A percentile compares a stretch with the other conserved stretches of the same genome.
These are phyloP conservation scores for Russula brevipes DNA, from an alignment of 768 basidiomycete genomes.

Conservation along the genomic window DNA sequence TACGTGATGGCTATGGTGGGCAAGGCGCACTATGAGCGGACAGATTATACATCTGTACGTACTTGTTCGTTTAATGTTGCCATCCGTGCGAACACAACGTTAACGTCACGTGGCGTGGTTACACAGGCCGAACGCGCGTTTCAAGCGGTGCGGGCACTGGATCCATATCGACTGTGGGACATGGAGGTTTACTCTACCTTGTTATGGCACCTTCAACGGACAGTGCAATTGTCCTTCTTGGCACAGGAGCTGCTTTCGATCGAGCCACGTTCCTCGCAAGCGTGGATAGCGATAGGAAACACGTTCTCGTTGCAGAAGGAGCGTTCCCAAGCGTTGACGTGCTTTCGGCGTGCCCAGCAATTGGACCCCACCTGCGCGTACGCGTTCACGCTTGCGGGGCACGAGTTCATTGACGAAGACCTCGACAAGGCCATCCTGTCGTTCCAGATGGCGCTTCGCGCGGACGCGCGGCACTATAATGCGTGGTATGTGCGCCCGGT, in stretches of 20 bases:
- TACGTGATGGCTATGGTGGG: conserved; percentile 81
- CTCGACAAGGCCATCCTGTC: conserved; percentile 85
- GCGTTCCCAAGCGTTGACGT: conserved; percentile 85
- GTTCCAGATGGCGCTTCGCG: conserved; percentile 87
- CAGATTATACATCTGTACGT: conserved; percentile 84
- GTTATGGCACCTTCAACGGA: conserved; percentile 88
- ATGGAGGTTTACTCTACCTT: conserved; percentile 97
- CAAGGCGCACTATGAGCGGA: conserved; percentile 82
- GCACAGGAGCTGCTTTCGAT: conserved; percentile 89
- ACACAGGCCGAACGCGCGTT: conserved; percentile 85
- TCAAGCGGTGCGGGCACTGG: conserved; percentile 68
- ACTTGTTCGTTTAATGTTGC: background rate
- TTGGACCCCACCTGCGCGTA: conserved; percentile 89
- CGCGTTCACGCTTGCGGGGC: conserved; percentile 93
- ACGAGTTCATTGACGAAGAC: conserved; percentile 96
- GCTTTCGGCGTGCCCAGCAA: conserved; percentile 88
- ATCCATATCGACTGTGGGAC: conserved; percentile 86
- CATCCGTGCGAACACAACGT: background rate
- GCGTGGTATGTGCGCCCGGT: conserved; percentile 69
- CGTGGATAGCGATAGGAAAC: conserved; percentile 98
- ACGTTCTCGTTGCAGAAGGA: conserved; percentile 94
- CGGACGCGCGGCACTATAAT: conserved; percentile 92
- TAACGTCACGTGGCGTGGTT: conserved; percentile 23
- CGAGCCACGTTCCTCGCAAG: conserved; percentile 73
- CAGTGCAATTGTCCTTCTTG: conserved; percentile 81